Conservation (phyloP, 1,139 yeast species). For the Saccharomyces hybrid region DNA sequence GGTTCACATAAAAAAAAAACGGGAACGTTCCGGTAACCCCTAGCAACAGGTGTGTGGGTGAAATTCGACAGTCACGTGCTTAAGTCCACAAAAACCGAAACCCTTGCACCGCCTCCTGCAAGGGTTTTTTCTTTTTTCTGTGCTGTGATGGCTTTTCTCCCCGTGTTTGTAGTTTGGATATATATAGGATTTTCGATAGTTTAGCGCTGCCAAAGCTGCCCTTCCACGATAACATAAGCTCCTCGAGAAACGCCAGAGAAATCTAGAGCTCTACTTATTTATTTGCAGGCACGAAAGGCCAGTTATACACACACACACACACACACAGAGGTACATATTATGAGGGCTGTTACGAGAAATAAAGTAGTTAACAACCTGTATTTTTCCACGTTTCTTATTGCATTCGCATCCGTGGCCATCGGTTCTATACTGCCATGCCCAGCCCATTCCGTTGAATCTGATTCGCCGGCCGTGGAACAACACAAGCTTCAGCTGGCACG, state of each 20-base stretch:
- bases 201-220: background rate
- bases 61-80: background rate
- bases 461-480: constrained; percentile 20
- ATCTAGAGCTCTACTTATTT: background rate
- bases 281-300: background rate
- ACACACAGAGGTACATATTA: constrained; percentile 7
- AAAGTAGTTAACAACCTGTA: constrained; percentile 34
- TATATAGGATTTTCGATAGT: background rate
- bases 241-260: background rate
- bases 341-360: constrained; percentile 34
- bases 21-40: background rate
- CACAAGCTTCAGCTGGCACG: constrained; percentile 1
- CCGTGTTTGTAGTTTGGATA: background rate
- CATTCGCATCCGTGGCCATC: constrained; percentile 36
- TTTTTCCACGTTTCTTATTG: constrained; percentile 35
- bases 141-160: background rate
- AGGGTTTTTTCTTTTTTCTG: background rate
- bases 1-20: background rate
- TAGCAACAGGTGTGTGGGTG: background rate
- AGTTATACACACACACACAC: background rate
- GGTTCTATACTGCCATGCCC: constrained; percentile 38
- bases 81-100: background rate
- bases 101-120: background rate
- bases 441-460: constrained; percentile 35
- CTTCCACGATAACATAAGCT: background rate